Conservation (phyloP, 306 rosid genomes). For the Astragalus glycyphyllos region DNA sequence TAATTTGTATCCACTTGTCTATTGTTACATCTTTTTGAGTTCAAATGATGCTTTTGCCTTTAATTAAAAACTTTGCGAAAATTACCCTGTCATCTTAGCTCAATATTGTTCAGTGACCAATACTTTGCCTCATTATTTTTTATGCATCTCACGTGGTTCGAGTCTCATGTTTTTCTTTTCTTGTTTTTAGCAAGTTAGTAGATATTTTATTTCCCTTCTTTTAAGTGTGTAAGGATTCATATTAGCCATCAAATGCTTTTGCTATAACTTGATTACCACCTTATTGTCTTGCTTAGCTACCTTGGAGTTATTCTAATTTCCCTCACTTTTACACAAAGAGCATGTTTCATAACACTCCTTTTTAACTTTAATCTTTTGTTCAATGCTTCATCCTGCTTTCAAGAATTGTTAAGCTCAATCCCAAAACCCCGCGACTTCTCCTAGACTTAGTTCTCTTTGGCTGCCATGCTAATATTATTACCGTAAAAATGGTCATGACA, state of each 20-base stretch:
- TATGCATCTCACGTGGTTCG: not conserved
- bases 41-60: not conserved
- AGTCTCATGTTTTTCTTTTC: not conserved
- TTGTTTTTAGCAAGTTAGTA: not conserved
- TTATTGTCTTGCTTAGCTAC: slow-evolving; percentile 4
- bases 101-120: not conserved
- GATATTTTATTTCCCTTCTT: not conserved
- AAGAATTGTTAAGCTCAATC: not conserved
- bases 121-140: not conserved
- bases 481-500: not conserved
- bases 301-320: not conserved
- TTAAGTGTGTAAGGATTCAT: not conserved
- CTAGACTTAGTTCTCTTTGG: not conserved
- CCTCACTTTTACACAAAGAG: not conserved
- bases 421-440: not conserved
- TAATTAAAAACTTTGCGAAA: not conserved
- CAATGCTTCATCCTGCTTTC: not conserved
- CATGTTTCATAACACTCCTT: not conserved
- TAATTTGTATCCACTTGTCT: slow-evolving; percentile 1
- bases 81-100: not conserved
- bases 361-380: slow-evolving; percentile 5
- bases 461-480: not conserved
- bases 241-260: not conserved
- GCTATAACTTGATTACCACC: not conserved
- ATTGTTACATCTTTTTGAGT: not conserved